Evolutionary conservation across 805 yeast genomes (phyloP), one percentile per base, ranked within the genome.

Genomic region (Wickerhamomyces mucosus): DNA sequence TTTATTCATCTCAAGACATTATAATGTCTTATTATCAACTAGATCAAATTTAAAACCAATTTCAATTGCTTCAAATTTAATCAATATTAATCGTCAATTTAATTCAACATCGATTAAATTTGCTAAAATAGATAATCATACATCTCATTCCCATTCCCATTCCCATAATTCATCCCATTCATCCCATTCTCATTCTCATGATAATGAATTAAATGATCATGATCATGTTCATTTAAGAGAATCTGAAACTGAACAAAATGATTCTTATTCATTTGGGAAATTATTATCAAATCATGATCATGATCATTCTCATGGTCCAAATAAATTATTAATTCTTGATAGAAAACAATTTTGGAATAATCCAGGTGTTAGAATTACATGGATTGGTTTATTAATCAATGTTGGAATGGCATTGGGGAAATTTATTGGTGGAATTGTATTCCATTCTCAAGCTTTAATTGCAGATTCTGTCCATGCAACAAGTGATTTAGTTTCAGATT

Each of bases 391-490:
- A 26, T 58, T 76, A 18, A 84, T 83, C 26, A 92, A 92, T 51
- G 73, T 84, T 10, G 75, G 81, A 11, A 78, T 92, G 78, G 96
- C 95, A 0, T 61, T 72, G 2, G 78, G 88, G 20, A 92, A 92
- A 54, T 88, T 86, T 18, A 56, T 75, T 15, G 97, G 97, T 19
- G 98, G 98, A 7, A 64, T 84, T 13, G 75, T 75, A 23, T 92
- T 92, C 69, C 95, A 92, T 55, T 92, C 98, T 0, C 96, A 88
- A 53, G 88, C 96, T 3, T 68, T 92, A 35, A 53, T 88, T 30
- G 98, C 98, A 1, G 98, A 92, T 56, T 88, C 96, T 1, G 78
- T 86, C 18, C 98, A 92, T 58, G 89, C 97, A 0, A 67, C 84
- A 15, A 78, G 94, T 28, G 98, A 92, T 56, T 64, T 89, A 60